Evolutionary conservation across 768 basidiomycete genomes (phyloP).

Genomic region (Calocera viscosa): DNA sequence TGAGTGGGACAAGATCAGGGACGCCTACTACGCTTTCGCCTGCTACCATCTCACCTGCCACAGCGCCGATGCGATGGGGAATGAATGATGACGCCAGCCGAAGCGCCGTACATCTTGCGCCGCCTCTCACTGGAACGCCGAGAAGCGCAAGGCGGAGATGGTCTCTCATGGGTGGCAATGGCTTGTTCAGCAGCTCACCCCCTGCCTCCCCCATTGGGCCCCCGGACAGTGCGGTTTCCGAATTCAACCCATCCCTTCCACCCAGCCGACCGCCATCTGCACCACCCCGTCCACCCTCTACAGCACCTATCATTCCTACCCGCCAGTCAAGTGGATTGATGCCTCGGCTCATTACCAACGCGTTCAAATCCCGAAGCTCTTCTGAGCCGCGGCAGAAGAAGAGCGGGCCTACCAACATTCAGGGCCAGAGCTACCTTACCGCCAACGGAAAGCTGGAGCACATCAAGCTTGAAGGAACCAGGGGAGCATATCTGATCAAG

Average conservation of each 20-base stretch:
- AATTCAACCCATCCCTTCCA: neutral
- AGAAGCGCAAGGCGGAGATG: neutral
- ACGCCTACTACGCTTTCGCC: slow-evolving; percentile 22
- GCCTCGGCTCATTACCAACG: slow-evolving; percentile 55
- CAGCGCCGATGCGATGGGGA: slow-evolving; percentile 2
- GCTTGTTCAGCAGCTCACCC: neutral
- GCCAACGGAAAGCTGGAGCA: slow-evolving; percentile 65
- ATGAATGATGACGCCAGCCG: slow-evolving; percentile 18
- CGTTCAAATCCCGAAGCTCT: slow-evolving; percentile 47
- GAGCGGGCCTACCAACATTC: neutral
- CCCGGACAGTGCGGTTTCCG: neutral
- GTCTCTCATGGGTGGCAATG: neutral
- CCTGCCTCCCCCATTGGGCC: neutral
- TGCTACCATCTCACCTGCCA: slow-evolving; percentile 22
- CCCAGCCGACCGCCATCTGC: slow-evolving; percentile 10
- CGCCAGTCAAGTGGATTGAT: slow-evolving; percentile 38
- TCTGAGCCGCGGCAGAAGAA: slow-evolving; percentile 6
- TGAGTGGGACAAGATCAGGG: neutral
- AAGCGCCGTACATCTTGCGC: neutral
- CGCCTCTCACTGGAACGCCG: neutral
- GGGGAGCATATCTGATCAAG: slow-evolving; percentile 69
- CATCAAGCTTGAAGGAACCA: slow-evolving; percentile 84
- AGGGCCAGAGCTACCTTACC: slow-evolving; percentile 41
- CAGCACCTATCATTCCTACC: slow-evolving; percentile 4
- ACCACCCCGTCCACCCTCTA: neutral